phyloP scores from a whole-genome alignment of 768 basidiomycete genomes.

The Serendipita sp. region DNA sequence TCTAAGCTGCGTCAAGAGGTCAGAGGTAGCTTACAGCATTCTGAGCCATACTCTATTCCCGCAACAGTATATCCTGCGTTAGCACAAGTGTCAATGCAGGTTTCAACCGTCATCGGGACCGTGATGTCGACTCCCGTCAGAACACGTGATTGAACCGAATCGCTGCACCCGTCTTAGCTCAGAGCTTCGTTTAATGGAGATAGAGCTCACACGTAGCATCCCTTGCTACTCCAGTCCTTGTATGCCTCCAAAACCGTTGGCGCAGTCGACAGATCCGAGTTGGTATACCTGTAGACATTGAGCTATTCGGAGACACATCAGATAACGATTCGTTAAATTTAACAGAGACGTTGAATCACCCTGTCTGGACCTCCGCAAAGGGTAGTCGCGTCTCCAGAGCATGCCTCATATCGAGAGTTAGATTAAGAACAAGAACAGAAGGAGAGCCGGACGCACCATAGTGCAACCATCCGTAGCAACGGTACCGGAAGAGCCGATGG shows the following conservation, averaged over 20 bases:
- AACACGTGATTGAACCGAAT: conserved; percentile 50
- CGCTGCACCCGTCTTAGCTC: conserved; percentile 16
- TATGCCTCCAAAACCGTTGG: conserved; percentile 14
- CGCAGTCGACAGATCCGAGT: conserved; percentile 25
- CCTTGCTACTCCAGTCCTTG: conserved; percentile 40
- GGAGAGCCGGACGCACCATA: conserved; percentile 46
- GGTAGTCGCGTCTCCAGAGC: not conserved
- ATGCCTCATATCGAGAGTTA: not conserved
- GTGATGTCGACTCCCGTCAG: conserved; percentile 29
- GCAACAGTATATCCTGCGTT: conserved; percentile 45
- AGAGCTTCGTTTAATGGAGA: too few species aligned
- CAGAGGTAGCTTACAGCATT: not conserved
- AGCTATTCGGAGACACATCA: too few species aligned
- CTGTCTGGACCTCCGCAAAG: conserved; percentile 53
- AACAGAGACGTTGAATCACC: not conserved
- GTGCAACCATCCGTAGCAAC: conserved; percentile 38
- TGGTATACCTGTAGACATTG: conserved; percentile 55
- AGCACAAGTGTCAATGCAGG: conserved; percentile 45
- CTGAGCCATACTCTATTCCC: conserved; percentile 38
- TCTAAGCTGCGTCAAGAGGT: too few species aligned
- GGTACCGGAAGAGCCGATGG: conserved; percentile 30
- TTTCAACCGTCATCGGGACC: conserved; percentile 36
- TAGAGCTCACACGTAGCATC: conserved; percentile 32
- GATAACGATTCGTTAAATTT: too few species aligned
- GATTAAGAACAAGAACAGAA: too few species aligned